Evolutionary conservation across 2,329 filamentous ascomycete species (phyloP).

Genomic region (Samsoniella hepiali): DNA sequence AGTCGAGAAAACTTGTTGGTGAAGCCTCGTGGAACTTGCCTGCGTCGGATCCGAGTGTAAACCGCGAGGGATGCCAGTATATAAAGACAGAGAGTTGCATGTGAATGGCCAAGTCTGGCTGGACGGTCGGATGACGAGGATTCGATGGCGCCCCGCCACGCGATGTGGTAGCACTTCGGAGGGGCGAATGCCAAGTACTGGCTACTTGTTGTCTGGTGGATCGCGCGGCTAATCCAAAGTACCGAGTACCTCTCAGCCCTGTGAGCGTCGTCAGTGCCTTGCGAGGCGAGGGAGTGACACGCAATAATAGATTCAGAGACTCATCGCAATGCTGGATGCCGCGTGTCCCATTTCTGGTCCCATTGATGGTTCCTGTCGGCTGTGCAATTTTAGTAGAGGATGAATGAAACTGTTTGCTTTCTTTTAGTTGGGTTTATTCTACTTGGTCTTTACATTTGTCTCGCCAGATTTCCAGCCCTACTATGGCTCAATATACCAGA

Average conservation of each 20-base stretch:
- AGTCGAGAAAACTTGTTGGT: neutral
- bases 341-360: neutral
- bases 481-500: too few species aligned
- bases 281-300: constrained; percentile 4
- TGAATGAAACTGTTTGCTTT: too few species aligned
- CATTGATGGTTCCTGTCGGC: too few species aligned
- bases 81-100: neutral
- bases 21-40: neutral
- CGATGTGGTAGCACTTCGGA: constrained; percentile 1
- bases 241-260: constrained; percentile 11
- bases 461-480: too few species aligned
- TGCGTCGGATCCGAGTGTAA: neutral
- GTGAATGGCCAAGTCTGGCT: neutral
- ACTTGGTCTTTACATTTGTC: too few species aligned
- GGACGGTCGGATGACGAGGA: constrained; percentile 13
- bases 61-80: neutral
- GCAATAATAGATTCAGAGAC: neutral
- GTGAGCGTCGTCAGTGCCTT: constrained; percentile 16
- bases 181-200: constrained; percentile 8
- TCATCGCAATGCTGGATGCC: neutral
- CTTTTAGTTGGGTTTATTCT: too few species aligned
- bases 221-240: neutral
- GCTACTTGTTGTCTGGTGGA: neutral
- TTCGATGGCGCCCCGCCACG: constrained; percentile 11
- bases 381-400: too few species aligned